Conservation (phyloP, 371 early-diverging fungal genomes). For the Lichtheimia hyalospora region DNA sequence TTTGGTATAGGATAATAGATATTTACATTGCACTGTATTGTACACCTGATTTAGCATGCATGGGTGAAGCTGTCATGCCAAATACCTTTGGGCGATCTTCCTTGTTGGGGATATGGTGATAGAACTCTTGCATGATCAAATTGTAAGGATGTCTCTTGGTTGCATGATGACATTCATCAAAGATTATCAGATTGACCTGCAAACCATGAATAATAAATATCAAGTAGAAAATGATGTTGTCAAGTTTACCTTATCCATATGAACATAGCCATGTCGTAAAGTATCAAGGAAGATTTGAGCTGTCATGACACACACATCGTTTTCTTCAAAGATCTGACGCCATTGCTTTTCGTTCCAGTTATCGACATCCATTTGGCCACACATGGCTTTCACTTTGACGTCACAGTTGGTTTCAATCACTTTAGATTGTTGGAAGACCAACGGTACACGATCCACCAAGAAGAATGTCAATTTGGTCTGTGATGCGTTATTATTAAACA, state of each 20-base stretch:
- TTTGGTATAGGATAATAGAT: too few relatives aligned
- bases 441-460: slow-evolving; percentile 83
- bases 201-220: background rate
- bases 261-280: slow-evolving; percentile 68
- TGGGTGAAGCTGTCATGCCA: slow-evolving; percentile 94
- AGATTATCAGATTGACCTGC: slow-evolving; percentile 77
- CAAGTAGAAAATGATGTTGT: background rate
- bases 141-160: slow-evolving; percentile 82
- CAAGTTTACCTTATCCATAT: slow-evolving; percentile 56
- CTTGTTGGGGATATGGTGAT: slow-evolving; percentile 46
- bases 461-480: slow-evolving; percentile 68
- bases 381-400: slow-evolving; percentile 57
- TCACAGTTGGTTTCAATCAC: slow-evolving; percentile 70
- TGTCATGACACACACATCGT: slow-evolving; percentile 85
- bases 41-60: slow-evolving; percentile 48
- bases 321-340: slow-evolving; percentile 52
- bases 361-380: slow-evolving; percentile 72
- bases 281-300: slow-evolving; percentile 82
- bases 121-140: slow-evolving; percentile 84
- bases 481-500: too few relatives aligned
- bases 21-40: slow-evolving; percentile 43
- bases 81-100: slow-evolving; percentile 77
- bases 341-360: slow-evolving; percentile 62
- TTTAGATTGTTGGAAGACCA: slow-evolving; percentile 83
- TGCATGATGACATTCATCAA: slow-evolving; percentile 95